Evolutionary conservation across 2,329 filamentous ascomycete species (phyloP).

Genomic region (Dactylellina parvicollis): DNA sequence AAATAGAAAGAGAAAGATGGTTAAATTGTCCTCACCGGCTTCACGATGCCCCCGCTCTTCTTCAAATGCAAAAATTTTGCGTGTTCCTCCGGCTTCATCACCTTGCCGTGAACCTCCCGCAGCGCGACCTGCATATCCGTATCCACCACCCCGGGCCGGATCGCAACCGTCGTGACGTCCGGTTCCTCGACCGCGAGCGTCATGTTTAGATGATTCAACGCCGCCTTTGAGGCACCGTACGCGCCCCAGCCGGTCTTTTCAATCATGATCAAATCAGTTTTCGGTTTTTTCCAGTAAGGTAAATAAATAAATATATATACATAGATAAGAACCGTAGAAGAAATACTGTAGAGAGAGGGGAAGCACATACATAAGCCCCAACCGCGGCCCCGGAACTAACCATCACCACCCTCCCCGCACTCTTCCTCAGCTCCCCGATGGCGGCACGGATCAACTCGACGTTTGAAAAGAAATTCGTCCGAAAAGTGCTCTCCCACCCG

Average conservation of each 20-base stretch:
- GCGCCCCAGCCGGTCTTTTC: slow-evolving; percentile 72
- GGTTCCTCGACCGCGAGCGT: slow-evolving; percentile 82
- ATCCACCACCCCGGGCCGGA: slow-evolving; percentile 72
- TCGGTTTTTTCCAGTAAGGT: not conserved
- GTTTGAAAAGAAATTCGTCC: slow-evolving; percentile 87
- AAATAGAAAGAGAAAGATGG: not conserved
- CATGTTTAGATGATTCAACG: slow-evolving; percentile 78
- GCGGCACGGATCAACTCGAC: slow-evolving; percentile 80
- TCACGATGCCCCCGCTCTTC: slow-evolving; percentile 74
- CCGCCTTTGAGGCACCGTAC: slow-evolving; percentile 85
- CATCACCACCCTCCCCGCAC: slow-evolving; percentile 77
- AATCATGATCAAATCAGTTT: not conserved
- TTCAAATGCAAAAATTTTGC: slow-evolving; percentile 75
- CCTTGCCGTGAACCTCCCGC: slow-evolving; percentile 73
- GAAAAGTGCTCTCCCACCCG: slow-evolving; percentile 78
- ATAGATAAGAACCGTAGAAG: not conserved
- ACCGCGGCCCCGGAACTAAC: slow-evolving; percentile 80
- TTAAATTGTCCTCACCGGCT: slow-evolving; percentile 24
- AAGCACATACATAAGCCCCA: slow-evolving; percentile 68
- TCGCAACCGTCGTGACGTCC: slow-evolving; percentile 75
- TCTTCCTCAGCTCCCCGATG: slow-evolving; percentile 73
- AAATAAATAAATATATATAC: not conserved
- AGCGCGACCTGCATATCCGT: slow-evolving; percentile 89
- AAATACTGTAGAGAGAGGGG: not conserved
- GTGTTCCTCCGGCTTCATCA: slow-evolving; percentile 70